phyloP scores from a whole-genome alignment of 2,329 filamentous ascomycete genomes.

The Penicillium sp. region DNA sequence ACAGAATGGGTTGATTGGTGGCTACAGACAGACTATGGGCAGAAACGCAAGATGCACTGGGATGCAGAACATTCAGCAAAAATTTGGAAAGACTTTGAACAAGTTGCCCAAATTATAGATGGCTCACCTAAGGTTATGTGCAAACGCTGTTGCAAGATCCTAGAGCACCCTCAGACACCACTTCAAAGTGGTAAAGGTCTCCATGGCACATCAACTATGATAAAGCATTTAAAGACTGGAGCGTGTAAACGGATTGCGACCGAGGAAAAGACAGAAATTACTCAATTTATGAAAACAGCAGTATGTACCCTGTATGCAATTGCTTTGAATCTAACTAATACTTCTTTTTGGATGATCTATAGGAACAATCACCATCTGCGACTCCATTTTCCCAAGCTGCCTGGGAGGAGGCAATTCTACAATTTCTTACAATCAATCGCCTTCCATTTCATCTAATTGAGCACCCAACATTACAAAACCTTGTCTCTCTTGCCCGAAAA shows the following conservation, averaged over 20 bases:
- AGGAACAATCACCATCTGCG: not conserved
- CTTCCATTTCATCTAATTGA: conserved; percentile 3
- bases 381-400: not conserved
- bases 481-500: not conserved
- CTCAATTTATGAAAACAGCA: not conserved
- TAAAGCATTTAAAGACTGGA: not conserved
- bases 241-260: not conserved
- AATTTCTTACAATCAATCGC: not conserved
- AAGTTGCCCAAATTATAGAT: not conserved
- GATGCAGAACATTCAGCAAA: conserved; percentile 1
- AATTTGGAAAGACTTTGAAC: not conserved
- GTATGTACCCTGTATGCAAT: not conserved
- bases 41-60: conserved; percentile 8
- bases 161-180: not conserved
- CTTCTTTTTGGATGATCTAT: not conserved
- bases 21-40: conserved; percentile 3
- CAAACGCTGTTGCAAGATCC: not conserved
- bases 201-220: not conserved
- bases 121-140: not conserved
- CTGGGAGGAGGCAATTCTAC: not conserved
- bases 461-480: conserved; percentile 2
- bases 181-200: not conserved
- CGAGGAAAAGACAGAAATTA: not conserved
- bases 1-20: conserved; percentile 7
- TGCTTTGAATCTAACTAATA: not conserved